Conservation (phyloP, 2,329 filamentous ascomycete species). For the Fusarium verrucosum region DNA sequence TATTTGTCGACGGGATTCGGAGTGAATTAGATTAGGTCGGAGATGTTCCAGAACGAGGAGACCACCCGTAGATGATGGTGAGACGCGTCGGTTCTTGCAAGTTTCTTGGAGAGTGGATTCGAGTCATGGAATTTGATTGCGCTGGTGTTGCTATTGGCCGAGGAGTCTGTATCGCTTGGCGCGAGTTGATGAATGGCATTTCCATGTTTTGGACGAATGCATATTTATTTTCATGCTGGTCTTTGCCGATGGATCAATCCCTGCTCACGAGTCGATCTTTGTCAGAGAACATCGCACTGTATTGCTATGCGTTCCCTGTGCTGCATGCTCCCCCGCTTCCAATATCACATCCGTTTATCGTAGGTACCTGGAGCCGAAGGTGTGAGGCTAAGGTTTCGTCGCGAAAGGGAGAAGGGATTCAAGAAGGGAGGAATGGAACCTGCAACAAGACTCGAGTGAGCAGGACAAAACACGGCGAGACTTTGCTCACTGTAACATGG, state of each 20-base stretch:
- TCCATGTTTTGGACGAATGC: slow-evolving; percentile 17
- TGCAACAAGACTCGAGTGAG: slow-evolving; percentile 1
- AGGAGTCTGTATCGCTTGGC: neutral
- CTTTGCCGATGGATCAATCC: slow-evolving; percentile 14
- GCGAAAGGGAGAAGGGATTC: neutral
- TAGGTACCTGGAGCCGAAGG: neutral
- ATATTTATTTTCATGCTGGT: slow-evolving; percentile 31
- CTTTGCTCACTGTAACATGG: slow-evolving; percentile 9
- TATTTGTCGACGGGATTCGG: neutral
- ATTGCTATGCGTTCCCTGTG: slow-evolving; percentile 5
- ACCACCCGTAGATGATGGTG: neutral
- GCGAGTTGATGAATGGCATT: slow-evolving; percentile 29
- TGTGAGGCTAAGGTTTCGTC: slow-evolving; percentile 29
- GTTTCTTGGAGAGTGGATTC: neutral
- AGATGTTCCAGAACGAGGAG: neutral
- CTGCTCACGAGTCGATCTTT: neutral
- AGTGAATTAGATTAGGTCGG: neutral
- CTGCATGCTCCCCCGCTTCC: slow-evolving; percentile 32
- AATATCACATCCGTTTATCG: slow-evolving; percentile 3
- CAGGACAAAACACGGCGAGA: neutral
- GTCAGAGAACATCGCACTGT: slow-evolving; percentile 30
- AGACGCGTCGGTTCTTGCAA: slow-evolving; percentile 16
- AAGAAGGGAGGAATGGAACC: neutral
- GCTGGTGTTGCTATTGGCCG: slow-evolving; percentile 28
- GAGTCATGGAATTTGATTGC: slow-evolving; percentile 12